Percentiles rank a stretch among this genome's conserved stretches.
Evolutionary conservation across 1,284 basidiomycete species (phyloP).

Genomic region (Melampsora americana): DNA sequence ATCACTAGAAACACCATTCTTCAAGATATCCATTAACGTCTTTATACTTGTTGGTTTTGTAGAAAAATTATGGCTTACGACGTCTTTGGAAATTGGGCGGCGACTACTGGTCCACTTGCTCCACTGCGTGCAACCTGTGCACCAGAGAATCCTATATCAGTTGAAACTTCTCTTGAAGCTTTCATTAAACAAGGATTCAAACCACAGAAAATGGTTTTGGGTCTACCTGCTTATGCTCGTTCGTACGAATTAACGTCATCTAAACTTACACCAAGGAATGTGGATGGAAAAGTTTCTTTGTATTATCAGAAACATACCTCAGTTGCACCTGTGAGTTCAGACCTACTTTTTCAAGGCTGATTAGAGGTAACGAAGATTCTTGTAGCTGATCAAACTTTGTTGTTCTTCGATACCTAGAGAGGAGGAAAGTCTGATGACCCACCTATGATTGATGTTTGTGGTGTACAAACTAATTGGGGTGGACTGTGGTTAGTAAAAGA

Average conservation of each 20-base stretch:
- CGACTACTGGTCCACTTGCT: slow-evolving; percentile 24
- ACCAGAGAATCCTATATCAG: not conserved
- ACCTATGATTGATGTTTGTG: not conserved
- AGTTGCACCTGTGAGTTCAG: slow-evolving; percentile 19
- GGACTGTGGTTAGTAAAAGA: slow-evolving; percentile 1
- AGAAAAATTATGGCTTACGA: slow-evolving; percentile 41
- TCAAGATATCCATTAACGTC: no score
- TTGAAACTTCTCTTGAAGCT: slow-evolving; percentile 18
- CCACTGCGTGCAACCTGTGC: slow-evolving; percentile 20
- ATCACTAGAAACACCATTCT: no score
- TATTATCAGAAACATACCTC: slow-evolving; percentile 38
- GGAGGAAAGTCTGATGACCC: not conserved
- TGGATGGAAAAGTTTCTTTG: slow-evolving; percentile 6
- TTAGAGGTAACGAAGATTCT: no score
- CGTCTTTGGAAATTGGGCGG: slow-evolving; percentile 30
- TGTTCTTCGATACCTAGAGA: not conserved
- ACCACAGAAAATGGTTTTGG: slow-evolving; percentile 14
- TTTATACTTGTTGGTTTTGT: not conserved
- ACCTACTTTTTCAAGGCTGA: no score
- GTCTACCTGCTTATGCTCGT: slow-evolving; percentile 32
- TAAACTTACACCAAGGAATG: not conserved
- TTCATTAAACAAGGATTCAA: slow-evolving; percentile 25
- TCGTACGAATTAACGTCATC: slow-evolving; percentile 12
- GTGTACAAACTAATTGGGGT: not conserved
- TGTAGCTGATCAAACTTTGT: not conserved